Conservation (phyloP, 768 basidiomycete genomes). For the Mycena chlorophos region DNA sequence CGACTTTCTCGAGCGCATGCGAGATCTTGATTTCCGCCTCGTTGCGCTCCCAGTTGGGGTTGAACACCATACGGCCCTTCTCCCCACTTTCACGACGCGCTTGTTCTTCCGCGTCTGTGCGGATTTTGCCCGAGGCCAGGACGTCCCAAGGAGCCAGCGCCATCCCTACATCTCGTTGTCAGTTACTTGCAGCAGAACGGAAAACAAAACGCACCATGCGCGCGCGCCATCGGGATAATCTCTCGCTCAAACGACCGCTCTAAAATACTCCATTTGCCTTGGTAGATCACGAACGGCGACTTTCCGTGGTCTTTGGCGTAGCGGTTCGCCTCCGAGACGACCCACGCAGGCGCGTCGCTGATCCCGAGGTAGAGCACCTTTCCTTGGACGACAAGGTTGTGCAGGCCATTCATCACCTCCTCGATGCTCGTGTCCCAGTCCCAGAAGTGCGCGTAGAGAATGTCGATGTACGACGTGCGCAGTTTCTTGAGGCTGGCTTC, state of each 20-base stretch:
- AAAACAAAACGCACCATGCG: slow-evolving; percentile 30
- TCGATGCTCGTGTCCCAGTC: slow-evolving; percentile 39
- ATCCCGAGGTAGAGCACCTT: slow-evolving; percentile 46
- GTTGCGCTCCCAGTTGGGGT: slow-evolving; percentile 26
- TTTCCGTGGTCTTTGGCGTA: slow-evolving; percentile 42
- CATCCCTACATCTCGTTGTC: slow-evolving; percentile 20
- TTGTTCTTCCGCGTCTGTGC: slow-evolving; percentile 33
- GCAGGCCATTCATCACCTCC: slow-evolving; percentile 48
- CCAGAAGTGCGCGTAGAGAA: slow-evolving; percentile 58
- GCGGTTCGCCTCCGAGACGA: slow-evolving; percentile 40
- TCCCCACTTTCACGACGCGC: slow-evolving; percentile 29
- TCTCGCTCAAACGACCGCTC: slow-evolving; percentile 46
- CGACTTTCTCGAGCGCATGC: slow-evolving; percentile 38
- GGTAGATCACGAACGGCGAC: slow-evolving; percentile 47
- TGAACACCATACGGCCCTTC: slow-evolving; percentile 34
- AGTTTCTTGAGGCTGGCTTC: slow-evolving; percentile 44
- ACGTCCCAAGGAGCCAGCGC: slow-evolving; percentile 42
- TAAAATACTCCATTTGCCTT: slow-evolving; percentile 37
- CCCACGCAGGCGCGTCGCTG: slow-evolving; percentile 38
- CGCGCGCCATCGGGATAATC: slow-evolving; percentile 39
- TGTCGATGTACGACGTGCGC: slow-evolving; percentile 58
- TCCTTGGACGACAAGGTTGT: slow-evolving; percentile 42
- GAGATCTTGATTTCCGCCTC: slow-evolving; percentile 35
- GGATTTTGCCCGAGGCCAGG: slow-evolving; percentile 30
- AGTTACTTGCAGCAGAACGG: slow-evolving; percentile 25